A percentile compares a stretch with the other conserved stretches of the same genome.
phyloP scores from a whole-genome alignment of 2,329 filamentous ascomycete genomes.

The Cercospora canescens region DNA sequence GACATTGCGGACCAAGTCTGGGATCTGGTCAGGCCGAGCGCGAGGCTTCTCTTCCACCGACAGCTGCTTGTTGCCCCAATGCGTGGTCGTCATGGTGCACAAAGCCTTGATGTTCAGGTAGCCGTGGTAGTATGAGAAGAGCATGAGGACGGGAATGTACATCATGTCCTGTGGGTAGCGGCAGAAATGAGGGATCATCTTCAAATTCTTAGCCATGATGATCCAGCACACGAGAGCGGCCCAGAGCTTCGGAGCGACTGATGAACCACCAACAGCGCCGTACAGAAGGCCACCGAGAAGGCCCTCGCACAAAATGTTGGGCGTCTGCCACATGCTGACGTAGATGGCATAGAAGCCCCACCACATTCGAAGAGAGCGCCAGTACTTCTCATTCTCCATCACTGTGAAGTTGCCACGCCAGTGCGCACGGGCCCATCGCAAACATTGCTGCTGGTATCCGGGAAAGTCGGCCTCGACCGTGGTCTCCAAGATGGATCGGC shows the following conservation, averaged over 20 bases:
- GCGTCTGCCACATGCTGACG: slow-evolving; percentile 55
- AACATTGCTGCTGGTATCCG: slow-evolving; percentile 55
- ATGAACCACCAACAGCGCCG: slow-evolving; percentile 25
- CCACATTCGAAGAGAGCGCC: slow-evolving; percentile 40
- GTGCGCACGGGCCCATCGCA: slow-evolving; percentile 60
- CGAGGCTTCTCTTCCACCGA: slow-evolving; percentile 22
- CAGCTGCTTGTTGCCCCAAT: slow-evolving; percentile 35
- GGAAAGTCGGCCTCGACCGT: slow-evolving; percentile 49
- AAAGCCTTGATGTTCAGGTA: slow-evolving; percentile 59
- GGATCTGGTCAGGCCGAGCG: slow-evolving; percentile 17
- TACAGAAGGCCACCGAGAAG: slow-evolving; percentile 41
- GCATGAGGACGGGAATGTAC: slow-evolving; percentile 52
- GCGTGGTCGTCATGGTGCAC: slow-evolving; percentile 44
- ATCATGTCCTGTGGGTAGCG: slow-evolving; percentile 54
- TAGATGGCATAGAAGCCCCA: slow-evolving; percentile 61
- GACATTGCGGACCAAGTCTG: slow-evolving; percentile 23
- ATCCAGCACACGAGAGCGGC: slow-evolving; percentile 46
- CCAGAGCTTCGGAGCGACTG: slow-evolving; percentile 7
- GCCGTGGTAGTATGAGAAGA: slow-evolving; percentile 60
- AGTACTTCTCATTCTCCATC: slow-evolving; percentile 42
- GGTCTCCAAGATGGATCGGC: slow-evolving; percentile 53
- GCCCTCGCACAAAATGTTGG: slow-evolving; percentile 56
- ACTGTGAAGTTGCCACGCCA: slow-evolving; percentile 58
- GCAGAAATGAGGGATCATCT: slow-evolving; percentile 55
- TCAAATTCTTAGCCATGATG: slow-evolving; percentile 57